phyloP scores from a whole-genome alignment of 768 basidiomycete genomes.

The Suillus clintonianus region DNA sequence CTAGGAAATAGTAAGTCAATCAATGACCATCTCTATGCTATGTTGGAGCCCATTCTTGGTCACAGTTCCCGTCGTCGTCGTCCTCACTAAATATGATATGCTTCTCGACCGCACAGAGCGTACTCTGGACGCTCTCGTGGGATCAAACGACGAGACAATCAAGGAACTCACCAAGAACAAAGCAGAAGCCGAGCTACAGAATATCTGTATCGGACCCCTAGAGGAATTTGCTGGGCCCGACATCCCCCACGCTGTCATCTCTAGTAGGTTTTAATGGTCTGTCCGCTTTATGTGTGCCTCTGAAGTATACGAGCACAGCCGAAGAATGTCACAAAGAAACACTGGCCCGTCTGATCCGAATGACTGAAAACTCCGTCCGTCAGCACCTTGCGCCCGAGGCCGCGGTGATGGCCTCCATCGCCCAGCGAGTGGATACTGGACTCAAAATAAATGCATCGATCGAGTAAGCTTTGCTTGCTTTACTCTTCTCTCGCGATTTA shows the following conservation, averaged over 20 bases:
- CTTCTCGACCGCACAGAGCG: neutral
- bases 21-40: neutral
- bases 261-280: neutral
- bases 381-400: neutral
- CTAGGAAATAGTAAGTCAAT: slow-evolving; percentile 7
- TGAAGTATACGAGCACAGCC: too few relatives aligned
- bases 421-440: neutral
- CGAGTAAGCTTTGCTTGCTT: neutral
- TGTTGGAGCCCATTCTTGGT: neutral
- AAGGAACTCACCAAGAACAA: neutral
- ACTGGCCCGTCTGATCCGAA: neutral
- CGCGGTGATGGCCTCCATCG: neutral
- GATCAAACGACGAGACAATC: slow-evolving; percentile 1
- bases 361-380: neutral
- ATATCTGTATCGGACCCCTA: neutral
- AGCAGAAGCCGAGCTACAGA: neutral
- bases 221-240: neutral
- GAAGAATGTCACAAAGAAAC: neutral
- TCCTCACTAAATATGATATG: slow-evolving; percentile 6
- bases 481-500: too few relatives aligned
- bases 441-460: neutral
- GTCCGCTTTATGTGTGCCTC: too few relatives aligned
- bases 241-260: neutral
- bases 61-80: neutral
- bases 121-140: slow-evolving; percentile 26